Evolutionary conservation across 2,329 filamentous ascomycete genomes (phyloP).

Genomic region (Aspergillus sp.): DNA sequence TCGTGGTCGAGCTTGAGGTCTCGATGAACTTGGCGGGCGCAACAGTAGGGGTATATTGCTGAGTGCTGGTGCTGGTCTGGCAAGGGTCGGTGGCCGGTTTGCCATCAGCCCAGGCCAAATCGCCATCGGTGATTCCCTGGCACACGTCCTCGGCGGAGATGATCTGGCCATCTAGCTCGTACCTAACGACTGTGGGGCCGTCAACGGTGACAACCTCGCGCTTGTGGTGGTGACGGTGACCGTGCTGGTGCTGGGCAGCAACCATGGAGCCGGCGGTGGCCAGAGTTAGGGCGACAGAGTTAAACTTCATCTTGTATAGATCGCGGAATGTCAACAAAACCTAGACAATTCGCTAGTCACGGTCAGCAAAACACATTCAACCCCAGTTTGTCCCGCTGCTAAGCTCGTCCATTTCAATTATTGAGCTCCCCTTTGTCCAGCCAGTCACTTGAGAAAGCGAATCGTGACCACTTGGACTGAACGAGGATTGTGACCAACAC

Average conservation of each 20-base stretch:
- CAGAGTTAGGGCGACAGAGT: conserved; percentile 44
- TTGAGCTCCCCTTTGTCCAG: not conserved
- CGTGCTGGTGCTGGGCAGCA: conserved; percentile 48
- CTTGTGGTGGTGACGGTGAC: conserved; percentile 48
- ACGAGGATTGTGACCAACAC: not conserved
- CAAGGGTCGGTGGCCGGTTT: conserved; percentile 63
- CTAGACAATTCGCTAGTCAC: conserved; percentile 1
- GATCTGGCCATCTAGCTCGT: conserved; percentile 66
- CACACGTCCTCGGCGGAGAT: conserved; percentile 62
- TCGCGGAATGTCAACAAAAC: conserved; percentile 12
- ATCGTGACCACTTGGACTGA: not conserved
- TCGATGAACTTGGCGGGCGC: conserved; percentile 57
- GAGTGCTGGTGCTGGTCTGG: conserved; percentile 29
- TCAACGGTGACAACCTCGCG: conserved; percentile 60
- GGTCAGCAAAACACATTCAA: not conserved
- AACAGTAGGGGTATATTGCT: conserved; percentile 43
- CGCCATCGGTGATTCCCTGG: conserved; percentile 71
- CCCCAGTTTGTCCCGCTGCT: not conserved
- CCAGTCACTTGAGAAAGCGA: not conserved
- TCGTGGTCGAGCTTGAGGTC: conserved; percentile 40
- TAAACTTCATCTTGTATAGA: conserved; percentile 45
- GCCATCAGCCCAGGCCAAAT: conserved; percentile 66
- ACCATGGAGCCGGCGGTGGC: conserved; percentile 49
- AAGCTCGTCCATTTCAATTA: not conserved
- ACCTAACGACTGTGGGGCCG: conserved; percentile 69